A percentile compares a stretch with the other conserved stretches of the same genome.
Evolutionary conservation across 139 green algal genomes (phyloP).

Genomic region (Picochlorum sp.): DNA sequence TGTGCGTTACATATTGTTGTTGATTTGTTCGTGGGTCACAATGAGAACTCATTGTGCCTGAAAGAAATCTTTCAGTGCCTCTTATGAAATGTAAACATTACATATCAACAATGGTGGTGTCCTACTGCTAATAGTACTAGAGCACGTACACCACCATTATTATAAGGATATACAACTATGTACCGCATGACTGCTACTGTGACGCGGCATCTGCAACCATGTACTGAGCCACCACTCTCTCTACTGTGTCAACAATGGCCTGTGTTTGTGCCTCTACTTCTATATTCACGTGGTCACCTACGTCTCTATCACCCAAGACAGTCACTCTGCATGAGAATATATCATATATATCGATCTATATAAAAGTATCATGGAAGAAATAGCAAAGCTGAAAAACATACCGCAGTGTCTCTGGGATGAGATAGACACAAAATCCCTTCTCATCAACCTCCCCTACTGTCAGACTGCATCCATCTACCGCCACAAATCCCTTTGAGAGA

Average conservation of each 20-base stretch:
- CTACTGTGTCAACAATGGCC: constrained; percentile 89
- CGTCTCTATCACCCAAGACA: constrained; percentile 51
- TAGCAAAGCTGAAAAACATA: neutral
- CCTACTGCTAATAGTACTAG: no score
- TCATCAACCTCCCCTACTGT: constrained; percentile 59
- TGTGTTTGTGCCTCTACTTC: constrained; percentile 89
- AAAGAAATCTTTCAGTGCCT: no score
- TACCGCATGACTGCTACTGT: neutral
- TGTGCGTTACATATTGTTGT: no score
- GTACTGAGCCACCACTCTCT: constrained; percentile 55
- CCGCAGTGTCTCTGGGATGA: constrained; percentile 89
- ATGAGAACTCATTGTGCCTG: no score
- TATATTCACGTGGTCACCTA: constrained; percentile 75
- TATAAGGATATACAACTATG: no score
- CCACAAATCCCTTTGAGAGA: constrained; percentile 89
- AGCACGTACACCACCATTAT: no score
- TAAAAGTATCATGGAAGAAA: no score
- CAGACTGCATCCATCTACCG: constrained; percentile 85
- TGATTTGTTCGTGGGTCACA: no score
- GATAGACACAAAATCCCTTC: constrained; percentile 75
- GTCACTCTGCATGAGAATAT: constrained; percentile 35
- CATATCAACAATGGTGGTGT: no score
- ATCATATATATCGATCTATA: neutral
- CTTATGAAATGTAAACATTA: no score
- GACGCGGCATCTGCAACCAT: neutral